A percentile compares a stretch with the other conserved stretches of the same genome.
Conservation (phyloP, 2,329 filamentous ascomycete species). For the Colletotrichum spaethianum region DNA sequence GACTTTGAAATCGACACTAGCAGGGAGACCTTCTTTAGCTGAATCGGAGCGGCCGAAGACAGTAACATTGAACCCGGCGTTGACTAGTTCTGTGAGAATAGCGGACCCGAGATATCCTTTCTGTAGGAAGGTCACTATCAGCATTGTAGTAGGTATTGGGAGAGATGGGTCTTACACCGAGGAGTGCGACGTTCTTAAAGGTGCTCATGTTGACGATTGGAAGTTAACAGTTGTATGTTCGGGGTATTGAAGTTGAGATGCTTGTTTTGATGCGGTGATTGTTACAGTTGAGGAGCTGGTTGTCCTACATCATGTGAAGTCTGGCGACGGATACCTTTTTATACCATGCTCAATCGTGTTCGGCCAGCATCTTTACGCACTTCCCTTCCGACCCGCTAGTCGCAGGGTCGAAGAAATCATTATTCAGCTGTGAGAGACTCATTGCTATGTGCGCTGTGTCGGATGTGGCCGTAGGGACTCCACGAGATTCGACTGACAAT, state of each 20-base stretch:
- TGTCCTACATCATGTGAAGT: neutral
- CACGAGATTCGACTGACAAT: neutral
- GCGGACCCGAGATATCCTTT: constrained; percentile 56
- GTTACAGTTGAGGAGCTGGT: neutral
- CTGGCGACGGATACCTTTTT: neutral
- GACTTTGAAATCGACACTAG: constrained; percentile 1
- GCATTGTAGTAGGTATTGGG: no score
- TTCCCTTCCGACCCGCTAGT: neutral
- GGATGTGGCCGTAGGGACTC: no score
- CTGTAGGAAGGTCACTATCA: constrained; percentile 44
- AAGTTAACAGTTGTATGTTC: no score
- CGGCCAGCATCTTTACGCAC: neutral
- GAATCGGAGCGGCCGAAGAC: constrained; percentile 64
- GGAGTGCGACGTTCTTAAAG: constrained; percentile 33
- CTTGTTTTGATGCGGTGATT: neutral
- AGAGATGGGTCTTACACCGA: constrained; percentile 16
- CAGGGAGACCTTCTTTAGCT: constrained; percentile 15
- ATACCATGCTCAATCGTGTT: neutral
- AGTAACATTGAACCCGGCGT: constrained; percentile 64
- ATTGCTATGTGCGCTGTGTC: neutral
- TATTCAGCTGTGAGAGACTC: neutral
- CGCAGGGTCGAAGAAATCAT: neutral
- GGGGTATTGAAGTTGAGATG: neutral
- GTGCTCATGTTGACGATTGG: constrained; percentile 13
- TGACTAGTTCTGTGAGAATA: constrained; percentile 55